Percentiles rank a stretch among this genome's conserved stretches.
Conservation (phyloP, 2,329 filamentous ascomycete genomes). For the Cladophialophora chaetospira region DNA sequence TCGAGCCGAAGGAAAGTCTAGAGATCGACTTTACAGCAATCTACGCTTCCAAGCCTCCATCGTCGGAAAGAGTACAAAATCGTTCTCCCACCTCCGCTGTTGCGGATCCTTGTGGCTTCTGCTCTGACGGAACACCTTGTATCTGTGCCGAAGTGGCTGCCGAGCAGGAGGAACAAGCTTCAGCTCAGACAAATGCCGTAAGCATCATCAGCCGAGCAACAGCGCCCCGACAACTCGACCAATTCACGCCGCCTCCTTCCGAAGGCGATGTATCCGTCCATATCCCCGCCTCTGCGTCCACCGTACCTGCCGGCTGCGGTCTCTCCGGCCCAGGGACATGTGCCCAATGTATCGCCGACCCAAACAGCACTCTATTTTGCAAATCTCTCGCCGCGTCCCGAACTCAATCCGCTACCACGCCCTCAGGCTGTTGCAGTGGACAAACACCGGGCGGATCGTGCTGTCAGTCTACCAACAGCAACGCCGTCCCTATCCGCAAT, state of each 20-base stretch:
- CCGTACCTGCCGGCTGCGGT: constrained; percentile 45
- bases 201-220: not conserved
- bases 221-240: constrained; percentile 39
- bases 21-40: constrained; percentile 71
- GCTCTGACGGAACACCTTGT: constrained; percentile 78
- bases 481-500: constrained; percentile 28
- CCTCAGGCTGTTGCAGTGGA: constrained; percentile 69
- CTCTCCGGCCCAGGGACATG: constrained; percentile 76
- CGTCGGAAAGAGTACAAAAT: constrained; percentile 49
- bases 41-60: constrained; percentile 36
- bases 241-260: constrained; percentile 56
- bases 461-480: constrained; percentile 32
- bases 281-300: constrained; percentile 37
- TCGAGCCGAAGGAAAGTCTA: constrained; percentile 45
- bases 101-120: constrained; percentile 78
- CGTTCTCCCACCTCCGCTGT: constrained; percentile 43
- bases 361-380: constrained; percentile 80
- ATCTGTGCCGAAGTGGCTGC: constrained; percentile 71
- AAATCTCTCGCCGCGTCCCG: constrained; percentile 71
- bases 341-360: constrained; percentile 74
- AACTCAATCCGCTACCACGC: constrained; percentile 49
- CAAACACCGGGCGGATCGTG: constrained; percentile 38
- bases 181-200: constrained; percentile 32
- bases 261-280: constrained; percentile 60
- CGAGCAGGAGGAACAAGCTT: constrained; percentile 37